Conservation (phyloP, 441 rosid species). For the Corymbia citriodora region DNA sequence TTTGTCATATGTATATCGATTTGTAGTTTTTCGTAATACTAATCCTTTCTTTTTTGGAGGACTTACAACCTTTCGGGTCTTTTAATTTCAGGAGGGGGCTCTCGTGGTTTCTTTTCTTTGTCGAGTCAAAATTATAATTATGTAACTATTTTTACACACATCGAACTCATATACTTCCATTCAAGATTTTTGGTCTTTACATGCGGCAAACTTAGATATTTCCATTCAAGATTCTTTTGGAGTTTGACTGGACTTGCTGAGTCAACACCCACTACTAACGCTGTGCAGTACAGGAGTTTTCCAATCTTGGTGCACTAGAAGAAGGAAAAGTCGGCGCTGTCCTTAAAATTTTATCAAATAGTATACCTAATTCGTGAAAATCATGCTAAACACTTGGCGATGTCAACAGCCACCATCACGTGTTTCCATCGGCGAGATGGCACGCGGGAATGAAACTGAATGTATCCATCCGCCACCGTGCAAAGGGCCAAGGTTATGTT, state of each 20-base stretch:
- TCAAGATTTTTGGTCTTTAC: too few species aligned
- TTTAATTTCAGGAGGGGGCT: neutral
- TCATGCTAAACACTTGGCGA: neutral
- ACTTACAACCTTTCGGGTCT: neutral
- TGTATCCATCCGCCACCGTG: neutral
- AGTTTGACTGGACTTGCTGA: neutral
- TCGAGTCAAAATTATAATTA: neutral
- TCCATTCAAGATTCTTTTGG: neutral
- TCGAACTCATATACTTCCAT: too few species aligned
- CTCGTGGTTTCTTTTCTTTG: too few species aligned
- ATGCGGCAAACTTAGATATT: neutral
- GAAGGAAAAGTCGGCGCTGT: neutral
- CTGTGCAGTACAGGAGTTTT: neutral
- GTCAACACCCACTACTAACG: neutral
- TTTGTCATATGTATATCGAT: too few species aligned
- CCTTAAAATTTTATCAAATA: neutral
- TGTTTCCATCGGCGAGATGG: neutral
- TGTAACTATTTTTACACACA: too few species aligned
- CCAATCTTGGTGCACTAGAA: too few species aligned
- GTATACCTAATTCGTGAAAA: neutral
- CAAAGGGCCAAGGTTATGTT: neutral
- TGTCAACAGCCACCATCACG: neutral
- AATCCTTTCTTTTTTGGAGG: too few species aligned
- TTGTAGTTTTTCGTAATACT: too few species aligned
- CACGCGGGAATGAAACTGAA: neutral